These are phyloP conservation scores for Agaricus subrufescens DNA, from an alignment of 768 basidiomycete species.

Conservation along the genomic window DNA sequence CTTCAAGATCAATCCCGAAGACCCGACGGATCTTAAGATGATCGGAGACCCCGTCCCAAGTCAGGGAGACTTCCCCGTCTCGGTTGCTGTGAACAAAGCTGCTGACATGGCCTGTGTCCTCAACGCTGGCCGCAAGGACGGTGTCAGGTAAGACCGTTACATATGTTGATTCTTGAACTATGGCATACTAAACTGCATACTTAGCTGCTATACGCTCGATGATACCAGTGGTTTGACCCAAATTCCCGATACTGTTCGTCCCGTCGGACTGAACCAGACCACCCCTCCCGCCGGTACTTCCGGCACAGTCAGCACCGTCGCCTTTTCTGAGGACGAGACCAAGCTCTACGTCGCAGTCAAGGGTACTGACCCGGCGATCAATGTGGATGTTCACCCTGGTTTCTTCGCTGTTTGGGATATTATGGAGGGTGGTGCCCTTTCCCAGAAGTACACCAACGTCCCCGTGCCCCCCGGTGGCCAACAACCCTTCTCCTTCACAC, in stretches of 20 bases:
- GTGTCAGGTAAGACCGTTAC: constrained; percentile 27
- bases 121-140: constrained; percentile 40
- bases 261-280: constrained; percentile 45
- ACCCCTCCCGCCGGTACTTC: constrained; percentile 46
- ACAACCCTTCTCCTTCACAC: constrained; percentile 46
- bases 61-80: constrained; percentile 49
- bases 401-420: constrained; percentile 51
- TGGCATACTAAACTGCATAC: not conserved
- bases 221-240: constrained; percentile 32
- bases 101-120: constrained; percentile 31
- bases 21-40: constrained; percentile 36
- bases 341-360: constrained; percentile 47
- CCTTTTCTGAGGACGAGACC: constrained; percentile 41
- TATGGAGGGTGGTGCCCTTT: constrained; percentile 36
- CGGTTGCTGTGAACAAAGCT: constrained; percentile 31
- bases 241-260: constrained; percentile 35
- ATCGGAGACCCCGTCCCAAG: constrained; percentile 39
- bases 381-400: constrained; percentile 25
- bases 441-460: constrained; percentile 32
- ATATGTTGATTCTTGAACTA: not conserved
- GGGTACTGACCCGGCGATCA: constrained; percentile 30
- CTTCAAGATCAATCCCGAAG: constrained; percentile 35
- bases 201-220: constrained; percentile 42
- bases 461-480: constrained; percentile 30
- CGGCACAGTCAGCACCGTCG: constrained; percentile 37